Evolutionary conservation across 306 rosid species (phyloP), one percentile per base, ranked within the genome.

Genomic region (Fagus crenata): DNA sequence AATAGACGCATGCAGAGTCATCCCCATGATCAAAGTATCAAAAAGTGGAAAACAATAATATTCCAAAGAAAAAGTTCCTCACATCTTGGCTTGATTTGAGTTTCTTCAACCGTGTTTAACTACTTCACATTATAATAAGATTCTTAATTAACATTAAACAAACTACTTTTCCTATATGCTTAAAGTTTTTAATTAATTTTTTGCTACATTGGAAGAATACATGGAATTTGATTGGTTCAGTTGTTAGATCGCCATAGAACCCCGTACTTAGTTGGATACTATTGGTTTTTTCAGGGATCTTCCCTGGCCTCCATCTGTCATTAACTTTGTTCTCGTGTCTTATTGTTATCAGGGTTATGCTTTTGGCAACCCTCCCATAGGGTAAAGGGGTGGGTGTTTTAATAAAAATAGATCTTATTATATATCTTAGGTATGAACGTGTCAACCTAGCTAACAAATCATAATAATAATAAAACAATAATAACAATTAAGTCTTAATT

Each of bases 1-100:
- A 83, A 87, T 82, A n/a, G 82, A 87, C 67, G 87, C 73, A 53
- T 70, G 85, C 76, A 72, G 75, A 73, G 85, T 81, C 80, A 81
- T 85, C 74, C 77, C 69, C 79, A 22, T 43, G 28, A 64, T 69
- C 73, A 78, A 77, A 54, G 72, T 54, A 46, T 41, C 61, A 78
- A 42, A 85, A 71, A 71, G 77, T 78, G 85, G 84, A 74, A 81
- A 75, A 73, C 75, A 70, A 5, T 65, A 67, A 69, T 83, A 83
- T 80, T 87, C 88, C 77, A 60, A 43, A 1, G 69, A 28, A 65
- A 79, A 89, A 78, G 78, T 71, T 76, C 69, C 77, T 72, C 63
- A 69, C 55, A 32, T 65, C 37, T 53, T 70, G 78, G 73, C 85
- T 72, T 69, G 39, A 32, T 60, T 37, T 56, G 75, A 64, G 68